Percentiles rank a stretch among this genome's conserved stretches.
These are phyloP conservation scores for Annulohypoxylon stygium DNA, from an alignment of 495 filamentous ascomycete genomes.

Conservation along the genomic window DNA sequence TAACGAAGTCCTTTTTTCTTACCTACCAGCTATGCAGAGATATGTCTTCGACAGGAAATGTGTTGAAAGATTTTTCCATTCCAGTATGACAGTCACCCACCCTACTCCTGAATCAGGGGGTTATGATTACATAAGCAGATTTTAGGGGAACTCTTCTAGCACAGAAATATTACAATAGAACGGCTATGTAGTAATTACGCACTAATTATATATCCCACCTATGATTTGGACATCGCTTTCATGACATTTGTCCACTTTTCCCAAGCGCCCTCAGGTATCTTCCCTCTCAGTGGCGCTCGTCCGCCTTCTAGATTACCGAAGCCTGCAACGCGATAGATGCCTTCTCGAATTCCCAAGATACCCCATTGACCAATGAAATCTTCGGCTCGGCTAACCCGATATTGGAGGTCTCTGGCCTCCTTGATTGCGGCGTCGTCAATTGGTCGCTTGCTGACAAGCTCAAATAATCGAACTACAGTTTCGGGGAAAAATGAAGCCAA, in stretches of 20 bases:
- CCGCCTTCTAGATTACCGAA: conserved; percentile 67
- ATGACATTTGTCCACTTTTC: conserved; percentile 28
- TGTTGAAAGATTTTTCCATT: too few relatives aligned
- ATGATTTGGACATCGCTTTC: conserved; percentile 25
- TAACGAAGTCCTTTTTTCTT: too few relatives aligned
- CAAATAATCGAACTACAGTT: conserved; percentile 67
- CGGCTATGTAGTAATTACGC: background rate
- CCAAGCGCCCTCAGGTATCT: conserved; percentile 57
- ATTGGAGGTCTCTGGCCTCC: conserved; percentile 67
- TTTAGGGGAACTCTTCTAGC: background rate
- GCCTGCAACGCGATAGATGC: conserved; percentile 62
- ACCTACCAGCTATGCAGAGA: too few relatives aligned
- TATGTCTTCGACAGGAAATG: too few relatives aligned
- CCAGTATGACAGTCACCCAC: too few relatives aligned
- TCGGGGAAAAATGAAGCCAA: conserved; percentile 70
- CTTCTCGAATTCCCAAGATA: conserved; percentile 72
- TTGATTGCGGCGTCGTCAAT: conserved; percentile 38
- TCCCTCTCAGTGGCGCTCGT: conserved; percentile 64
- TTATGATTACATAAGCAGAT: background rate
- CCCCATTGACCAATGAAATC: conserved; percentile 69
- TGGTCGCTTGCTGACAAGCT: conserved; percentile 55
- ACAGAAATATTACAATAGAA: background rate
- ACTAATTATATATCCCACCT: background rate
- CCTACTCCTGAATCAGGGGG: background rate
- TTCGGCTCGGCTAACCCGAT: conserved; percentile 66